Conservation (phyloP, 2,329 filamentous ascomycete genomes). For the Taxawa tesnikishii region DNA sequence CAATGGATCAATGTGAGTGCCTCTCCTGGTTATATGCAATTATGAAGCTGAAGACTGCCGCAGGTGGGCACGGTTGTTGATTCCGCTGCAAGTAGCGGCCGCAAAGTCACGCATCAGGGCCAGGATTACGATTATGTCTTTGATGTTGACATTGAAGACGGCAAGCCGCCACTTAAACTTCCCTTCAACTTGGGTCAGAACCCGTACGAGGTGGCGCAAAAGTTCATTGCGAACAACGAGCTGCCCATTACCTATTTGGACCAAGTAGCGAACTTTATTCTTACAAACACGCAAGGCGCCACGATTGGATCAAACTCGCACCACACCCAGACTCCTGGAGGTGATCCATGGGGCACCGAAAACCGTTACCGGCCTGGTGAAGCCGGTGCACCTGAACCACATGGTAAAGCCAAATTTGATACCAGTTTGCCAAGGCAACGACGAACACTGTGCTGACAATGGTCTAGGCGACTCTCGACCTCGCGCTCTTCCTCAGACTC, state of each 20-base stretch:
- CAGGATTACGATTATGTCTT: conserved; percentile 95
- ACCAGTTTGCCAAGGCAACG: too few relatives aligned
- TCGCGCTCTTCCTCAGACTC: conserved; percentile 62
- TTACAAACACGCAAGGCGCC: conserved; percentile 76
- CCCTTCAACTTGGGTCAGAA: conserved; percentile 89
- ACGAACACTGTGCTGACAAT: not conserved
- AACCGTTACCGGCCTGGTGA: conserved; percentile 68
- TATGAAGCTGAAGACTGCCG: not conserved
- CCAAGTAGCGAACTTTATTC: conserved; percentile 85
- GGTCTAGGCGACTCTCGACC: conserved; percentile 26
- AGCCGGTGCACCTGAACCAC: conserved; percentile 23
- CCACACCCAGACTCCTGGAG: conserved; percentile 35
- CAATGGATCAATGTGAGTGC: conserved; percentile 10
- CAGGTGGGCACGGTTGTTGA: conserved; percentile 92
- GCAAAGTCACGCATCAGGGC: conserved; percentile 53
- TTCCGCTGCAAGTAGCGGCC: conserved; percentile 66
- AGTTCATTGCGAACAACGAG: conserved; percentile 82
- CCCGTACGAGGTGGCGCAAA: conserved; percentile 80
- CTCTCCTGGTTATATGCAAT: not conserved
- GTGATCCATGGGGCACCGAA: conserved; percentile 69
- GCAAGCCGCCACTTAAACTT: conserved; percentile 83
- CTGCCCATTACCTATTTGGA: conserved; percentile 80
- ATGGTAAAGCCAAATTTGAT: conserved; percentile 2
- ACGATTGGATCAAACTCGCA: conserved; percentile 47
- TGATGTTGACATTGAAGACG: conserved; percentile 91